Evolutionary conservation across 2,329 filamentous ascomycete genomes (phyloP), one percentile per base, ranked within the genome.

Genomic region (Aspergillus japonicus): DNA sequence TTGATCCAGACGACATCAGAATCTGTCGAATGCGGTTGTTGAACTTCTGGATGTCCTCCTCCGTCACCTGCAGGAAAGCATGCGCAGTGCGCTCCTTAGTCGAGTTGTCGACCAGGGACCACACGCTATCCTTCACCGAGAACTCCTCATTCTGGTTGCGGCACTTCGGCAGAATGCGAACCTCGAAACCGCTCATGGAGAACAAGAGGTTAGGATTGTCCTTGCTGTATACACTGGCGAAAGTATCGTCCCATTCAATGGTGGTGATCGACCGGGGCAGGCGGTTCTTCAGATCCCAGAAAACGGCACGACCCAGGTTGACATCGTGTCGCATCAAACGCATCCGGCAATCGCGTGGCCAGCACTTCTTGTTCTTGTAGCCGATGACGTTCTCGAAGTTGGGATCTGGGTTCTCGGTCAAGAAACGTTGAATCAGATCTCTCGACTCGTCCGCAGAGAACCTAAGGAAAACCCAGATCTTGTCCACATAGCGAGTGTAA

Each of bases 301-400:
- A 99, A 1, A 97, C 95, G 60, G 96, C 96, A 61, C 96, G 89
- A 47, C 96, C 95, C 47, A 99, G 87, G 69, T 99, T 98, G 66
- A 99, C 96, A 78, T 99, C 95, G 76, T 99, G 95, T 64, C 95
- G 88, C 95, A 99, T 99, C 69, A 99, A 79, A 50, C 96, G 89
- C 96, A 99, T 99, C 54, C 95, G 87, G 24, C 93, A 97, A 74
- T 99, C 95, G 69, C 95, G 87, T 47, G 95, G 96, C 95, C 95
- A 99, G 78, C 96, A 99, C 76, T 98, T 99, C 83, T 99, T 99
- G 79, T 96, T 99, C 81, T 91, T 93, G 78, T 98, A 99, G 0
- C 95, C 95, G 68, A 99, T 98, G 47, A 99, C 95, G 65, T 99
- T 99, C 75, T 99, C 95, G 66, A 99, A 99, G 73, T 99, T 99